A percentile compares a stretch with the other conserved stretches of the same genome.
Evolutionary conservation across 768 basidiomycete species (phyloP).

Genomic region (Rhizopogon vulgaris): DNA sequence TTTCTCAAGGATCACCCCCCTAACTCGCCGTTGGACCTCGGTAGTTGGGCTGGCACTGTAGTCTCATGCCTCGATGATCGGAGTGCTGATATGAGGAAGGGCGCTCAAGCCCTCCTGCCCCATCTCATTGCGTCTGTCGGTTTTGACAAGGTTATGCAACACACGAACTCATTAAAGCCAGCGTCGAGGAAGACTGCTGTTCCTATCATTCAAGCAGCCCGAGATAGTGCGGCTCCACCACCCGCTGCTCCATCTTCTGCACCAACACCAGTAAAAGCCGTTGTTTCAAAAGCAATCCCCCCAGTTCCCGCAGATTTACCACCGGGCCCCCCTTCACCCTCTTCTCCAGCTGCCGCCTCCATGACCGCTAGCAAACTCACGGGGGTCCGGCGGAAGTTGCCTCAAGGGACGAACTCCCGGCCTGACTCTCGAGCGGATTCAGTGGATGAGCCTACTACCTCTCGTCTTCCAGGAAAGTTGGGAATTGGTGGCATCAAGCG

Average conservation of each 20-base stretch:
- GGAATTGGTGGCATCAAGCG: conserved; percentile 40
- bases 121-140: conserved; percentile 68
- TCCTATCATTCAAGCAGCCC: conserved; percentile 86
- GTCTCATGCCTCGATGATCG: conserved; percentile 87
- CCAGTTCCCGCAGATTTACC: conserved; percentile 21
- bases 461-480: conserved; percentile 31
- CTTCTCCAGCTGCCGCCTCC: conserved; percentile 25
- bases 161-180: conserved; percentile 83
- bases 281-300: conserved; percentile 19
- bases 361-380: conserved; percentile 38
- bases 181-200: conserved; percentile 81
- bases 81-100: conserved; percentile 86
- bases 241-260: conserved; percentile 22
- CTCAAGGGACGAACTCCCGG: conserved; percentile 47
- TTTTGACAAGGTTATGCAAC: conserved; percentile 79
- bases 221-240: conserved; percentile 33
- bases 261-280: conserved; percentile 19
- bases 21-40: conserved; percentile 56
- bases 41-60: conserved; percentile 55
- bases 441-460: conserved; percentile 27
- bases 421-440: conserved; percentile 39
- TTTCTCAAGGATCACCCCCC: conserved; percentile 67
- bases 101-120: conserved; percentile 78
- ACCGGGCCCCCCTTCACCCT: conserved; percentile 35
- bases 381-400: conserved; percentile 69